Percentiles rank a stretch among this genome's conserved stretches.
Conservation (phyloP, 2,329 filamentous ascomycete genomes). For the Elsinoe fawcettii region DNA sequence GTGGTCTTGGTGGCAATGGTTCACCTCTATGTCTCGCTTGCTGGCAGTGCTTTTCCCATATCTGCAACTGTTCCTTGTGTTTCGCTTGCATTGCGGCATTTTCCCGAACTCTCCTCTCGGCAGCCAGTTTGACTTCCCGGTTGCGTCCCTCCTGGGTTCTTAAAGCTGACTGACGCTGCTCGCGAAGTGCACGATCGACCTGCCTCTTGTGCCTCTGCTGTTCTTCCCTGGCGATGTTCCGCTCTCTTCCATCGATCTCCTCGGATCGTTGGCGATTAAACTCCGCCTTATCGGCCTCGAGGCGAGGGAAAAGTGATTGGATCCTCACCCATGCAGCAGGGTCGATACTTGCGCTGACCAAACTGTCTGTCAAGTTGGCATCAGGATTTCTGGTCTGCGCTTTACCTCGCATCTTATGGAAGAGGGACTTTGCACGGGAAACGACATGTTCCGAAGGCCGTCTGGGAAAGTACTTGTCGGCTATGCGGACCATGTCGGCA, state of each 20-base stretch:
- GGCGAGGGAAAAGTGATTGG: background rate
- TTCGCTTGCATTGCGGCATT: background rate
- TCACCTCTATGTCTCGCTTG: conserved; percentile 1
- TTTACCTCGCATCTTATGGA: background rate
- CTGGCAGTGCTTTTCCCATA: background rate
- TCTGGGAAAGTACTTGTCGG: conserved; percentile 16
- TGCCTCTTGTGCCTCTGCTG: background rate
- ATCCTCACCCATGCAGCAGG: background rate
- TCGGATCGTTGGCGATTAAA: background rate
- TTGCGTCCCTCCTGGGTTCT: background rate
- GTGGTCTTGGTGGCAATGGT: background rate
- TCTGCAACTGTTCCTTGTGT: background rate
- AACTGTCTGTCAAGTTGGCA: background rate
- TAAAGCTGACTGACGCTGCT: background rate
- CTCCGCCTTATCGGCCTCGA: background rate
- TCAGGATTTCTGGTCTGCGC: conserved; percentile 4
- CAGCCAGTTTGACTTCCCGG: background rate
- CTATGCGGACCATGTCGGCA: conserved; percentile 16
- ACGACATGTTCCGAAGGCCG: conserved; percentile 6
- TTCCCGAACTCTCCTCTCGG: background rate
- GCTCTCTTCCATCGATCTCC: background rate
- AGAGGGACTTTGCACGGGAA: conserved; percentile 9
- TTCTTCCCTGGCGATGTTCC: background rate
- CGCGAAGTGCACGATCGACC: background rate
- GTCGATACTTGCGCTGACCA: background rate